Evolutionary conservation across 1,284 basidiomycete genomes (phyloP).

Genomic region (Mycosarcoma maydis): DNA sequence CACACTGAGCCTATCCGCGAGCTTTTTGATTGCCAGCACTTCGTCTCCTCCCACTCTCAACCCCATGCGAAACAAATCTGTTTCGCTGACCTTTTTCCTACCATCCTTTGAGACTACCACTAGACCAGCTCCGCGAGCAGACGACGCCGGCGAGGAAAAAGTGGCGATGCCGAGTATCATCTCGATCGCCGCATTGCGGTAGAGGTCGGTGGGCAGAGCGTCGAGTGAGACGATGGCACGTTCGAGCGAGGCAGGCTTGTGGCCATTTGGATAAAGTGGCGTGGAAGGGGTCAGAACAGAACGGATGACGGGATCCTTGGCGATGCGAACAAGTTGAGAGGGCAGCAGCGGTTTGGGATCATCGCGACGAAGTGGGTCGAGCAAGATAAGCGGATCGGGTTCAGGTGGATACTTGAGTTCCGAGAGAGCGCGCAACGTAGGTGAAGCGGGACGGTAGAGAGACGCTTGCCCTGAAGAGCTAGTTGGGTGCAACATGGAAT

Average conservation of each 20-base stretch:
- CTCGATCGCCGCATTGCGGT: constrained; percentile 62
- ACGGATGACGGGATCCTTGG: constrained; percentile 54
- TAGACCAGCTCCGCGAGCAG: constrained; percentile 9
- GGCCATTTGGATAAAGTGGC: constrained; percentile 43
- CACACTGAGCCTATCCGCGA: constrained; percentile 58
- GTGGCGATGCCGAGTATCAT: constrained; percentile 62
- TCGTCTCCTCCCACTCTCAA: constrained; percentile 60
- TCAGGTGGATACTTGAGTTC: constrained; percentile 60
- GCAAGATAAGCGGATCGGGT: constrained; percentile 63
- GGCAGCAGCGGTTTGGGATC: constrained; percentile 62
- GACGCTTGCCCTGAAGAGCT: constrained; percentile 2
- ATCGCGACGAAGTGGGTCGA: constrained; percentile 62
- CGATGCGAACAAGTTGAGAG: constrained; percentile 53
- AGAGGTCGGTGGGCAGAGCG: constrained; percentile 55
- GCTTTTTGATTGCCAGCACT: constrained; percentile 51
- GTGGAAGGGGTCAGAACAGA: constrained; percentile 48
- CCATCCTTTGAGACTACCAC: constrained; percentile 25
- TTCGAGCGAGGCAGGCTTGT: constrained; percentile 39
- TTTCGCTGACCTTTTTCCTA: constrained; percentile 54
- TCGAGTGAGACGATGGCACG: constrained; percentile 58
- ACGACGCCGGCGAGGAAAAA: constrained; percentile 26
- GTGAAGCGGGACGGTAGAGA: constrained; percentile 46
- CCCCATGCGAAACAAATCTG: constrained; percentile 63
- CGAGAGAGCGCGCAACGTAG: constrained; percentile 49
- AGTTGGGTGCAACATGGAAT: not conserved